Evolutionary conservation across 768 basidiomycete species (phyloP).

Genomic region (Boletus insuetus): DNA sequence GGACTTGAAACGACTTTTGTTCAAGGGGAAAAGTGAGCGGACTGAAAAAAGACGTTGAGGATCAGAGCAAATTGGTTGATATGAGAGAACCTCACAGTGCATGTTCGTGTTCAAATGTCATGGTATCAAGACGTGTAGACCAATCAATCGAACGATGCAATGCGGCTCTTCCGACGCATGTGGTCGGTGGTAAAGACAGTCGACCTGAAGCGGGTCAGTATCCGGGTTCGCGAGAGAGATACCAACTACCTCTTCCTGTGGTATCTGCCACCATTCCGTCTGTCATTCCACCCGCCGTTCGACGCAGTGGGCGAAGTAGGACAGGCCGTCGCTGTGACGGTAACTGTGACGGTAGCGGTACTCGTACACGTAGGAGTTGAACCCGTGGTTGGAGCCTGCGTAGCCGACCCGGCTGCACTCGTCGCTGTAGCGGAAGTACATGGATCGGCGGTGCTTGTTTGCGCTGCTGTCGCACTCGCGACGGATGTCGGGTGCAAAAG

Average conservation of each 20-base stretch:
- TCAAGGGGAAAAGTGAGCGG: no score
- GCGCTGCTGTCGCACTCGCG: not conserved
- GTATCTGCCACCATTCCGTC: not conserved
- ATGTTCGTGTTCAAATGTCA: not conserved
- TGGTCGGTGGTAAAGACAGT: not conserved
- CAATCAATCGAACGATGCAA: not conserved
- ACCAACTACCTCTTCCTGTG: conserved; percentile 2
- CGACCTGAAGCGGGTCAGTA: conserved; percentile 3
- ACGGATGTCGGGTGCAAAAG: not conserved
- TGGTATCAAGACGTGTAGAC: not conserved
- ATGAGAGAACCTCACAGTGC: not conserved
- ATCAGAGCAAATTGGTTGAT: not conserved
- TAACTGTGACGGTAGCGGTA: conserved; percentile 11
- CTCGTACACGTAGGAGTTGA: not conserved
- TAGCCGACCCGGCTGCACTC: not conserved
- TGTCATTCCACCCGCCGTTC: not conserved
- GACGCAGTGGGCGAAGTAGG: conserved; percentile 1
- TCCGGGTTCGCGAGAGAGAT: not conserved
- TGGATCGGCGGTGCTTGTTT: not conserved
- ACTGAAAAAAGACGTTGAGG: not conserved
- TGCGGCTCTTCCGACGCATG: conserved; percentile 7
- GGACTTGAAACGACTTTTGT: not conserved
- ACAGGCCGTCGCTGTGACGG: conserved; percentile 12
- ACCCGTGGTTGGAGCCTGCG: not conserved
- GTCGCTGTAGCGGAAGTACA: not conserved